Evolutionary conservation across 352 stramenopile species (phyloP), one percentile per base, ranked within the genome.

Genomic region (Thalassiosira exigua): DNA sequence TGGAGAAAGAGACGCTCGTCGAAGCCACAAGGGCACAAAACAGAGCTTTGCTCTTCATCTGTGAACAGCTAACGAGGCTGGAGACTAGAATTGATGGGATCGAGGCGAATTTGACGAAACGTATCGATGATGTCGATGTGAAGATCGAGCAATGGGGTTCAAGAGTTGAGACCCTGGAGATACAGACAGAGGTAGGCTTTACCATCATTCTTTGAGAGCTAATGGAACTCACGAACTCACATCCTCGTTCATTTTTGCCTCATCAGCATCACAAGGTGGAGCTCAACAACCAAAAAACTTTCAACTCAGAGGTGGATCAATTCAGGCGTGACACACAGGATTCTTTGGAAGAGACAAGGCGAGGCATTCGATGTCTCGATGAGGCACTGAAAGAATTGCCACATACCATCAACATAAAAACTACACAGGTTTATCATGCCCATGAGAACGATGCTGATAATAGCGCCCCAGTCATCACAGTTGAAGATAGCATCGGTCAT

Each of bases 21-120:
- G 46, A 80, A 52, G 56, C 46, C 2, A 64, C 56, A 32, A 60
- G 56, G 29, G 32, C 57, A 11, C 68, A 69, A 24, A 77, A 77
- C 44, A 69, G 52, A 44, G 36, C 33, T 17, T 51, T 77, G 7
- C 22, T 52, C 14, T 62, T 46, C 29, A 58, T 77, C 42, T 29
- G 64, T 44, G 41, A 61, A 29, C 32, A 59, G 33, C 29, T 77
- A 9, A 50, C 7, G 2, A 61, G 36, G 2, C 30, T 77, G 30
- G 19, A 77, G 29, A 1, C 29, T 42, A 48, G 59, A 19, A 7
- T 69, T 5, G 48, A 67, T 42, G 46, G 21, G 32, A 19, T 77
- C 27, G 27, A 42, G 26, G 33, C 32, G 9, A 21, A 59, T 14
- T 56, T 77, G 1, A 54, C 44, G 22, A 60, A 57, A 17, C 67